Base-by-base conservation (phyloP, 2,329 filamentous ascomycete species). In the Epichloe scottii region DNA sequence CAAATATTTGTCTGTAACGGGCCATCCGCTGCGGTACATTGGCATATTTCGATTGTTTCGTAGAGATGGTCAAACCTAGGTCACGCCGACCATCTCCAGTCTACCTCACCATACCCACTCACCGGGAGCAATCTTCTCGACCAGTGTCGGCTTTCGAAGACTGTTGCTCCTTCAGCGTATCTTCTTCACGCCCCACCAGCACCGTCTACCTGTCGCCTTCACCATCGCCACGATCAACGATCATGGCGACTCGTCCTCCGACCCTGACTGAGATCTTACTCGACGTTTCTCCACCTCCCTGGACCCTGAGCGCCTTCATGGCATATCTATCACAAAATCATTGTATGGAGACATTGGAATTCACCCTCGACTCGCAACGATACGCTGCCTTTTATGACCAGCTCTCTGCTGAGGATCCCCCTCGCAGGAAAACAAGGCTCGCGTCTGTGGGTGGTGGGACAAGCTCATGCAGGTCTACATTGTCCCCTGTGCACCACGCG, bases 251-350 rank as follows among this genome's bases (percentile, higher is more conserved):
- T 48, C 58, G 59, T 17, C 71, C 70, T 30, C 91, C 89, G 42
- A 85, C 88, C 33, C 74, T 98, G 47, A 78, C 84, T 53, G 91
- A 97, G 60, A 94, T 98, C 30, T 78, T 98, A 43, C 79, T 87
- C 57, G 93, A 96, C 69, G 81, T 79, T 43, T 87, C 93, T 37
- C 82, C 87, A 8, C 83, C 89, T 40, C 93, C 93, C 58, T 97
- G 89, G 78, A 95, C 90, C 0, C 75, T 96, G 8, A 84, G 82
- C 54, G 91, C 91, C 34, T 97, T 97, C 68, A 97, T 93, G 81
- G 90, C 90, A 51, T 97, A 95, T 62, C 77, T 97, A 4, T 96
- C 91, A 1, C 90, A 95, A 63, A 97, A 97, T 62, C 91, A 97
- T 68, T 98, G 93, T 64, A 74, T 97, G 57, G 93, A 98, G 68